A percentile compares a stretch with the other conserved stretches of the same genome.
These are phyloP conservation scores for Salvia hispanica DNA, from an alignment of 257 asterid species.

Conservation along the genomic window DNA sequence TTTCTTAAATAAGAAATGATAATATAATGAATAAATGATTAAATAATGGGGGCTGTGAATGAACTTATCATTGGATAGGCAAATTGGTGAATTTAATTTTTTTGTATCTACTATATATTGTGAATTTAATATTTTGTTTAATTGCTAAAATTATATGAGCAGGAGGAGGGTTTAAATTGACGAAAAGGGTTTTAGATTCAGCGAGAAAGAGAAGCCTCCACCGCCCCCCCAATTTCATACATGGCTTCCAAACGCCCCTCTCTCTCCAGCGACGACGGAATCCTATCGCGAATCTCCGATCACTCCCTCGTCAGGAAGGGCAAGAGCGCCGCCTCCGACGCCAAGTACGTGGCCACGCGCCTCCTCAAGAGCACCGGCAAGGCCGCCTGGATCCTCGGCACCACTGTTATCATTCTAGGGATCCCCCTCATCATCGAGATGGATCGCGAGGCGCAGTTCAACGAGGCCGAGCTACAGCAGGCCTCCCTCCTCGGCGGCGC, in stretches of 20 bases:
- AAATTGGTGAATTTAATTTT: too few relatives aligned
- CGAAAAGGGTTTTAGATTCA: constrained; percentile 28
- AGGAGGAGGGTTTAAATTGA: too few relatives aligned
- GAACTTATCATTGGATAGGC: too few relatives aligned
- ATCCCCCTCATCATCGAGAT: constrained; percentile 59
- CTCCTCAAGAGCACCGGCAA: constrained; percentile 68
- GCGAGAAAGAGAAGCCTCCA: background rate
- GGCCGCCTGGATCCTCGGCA: constrained; percentile 69
- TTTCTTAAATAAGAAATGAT: too few relatives aligned
- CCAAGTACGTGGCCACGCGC: constrained; percentile 57
- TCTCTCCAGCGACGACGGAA: constrained; percentile 30
- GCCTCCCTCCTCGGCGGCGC: constrained; percentile 62
- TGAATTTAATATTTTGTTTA: too few relatives aligned
- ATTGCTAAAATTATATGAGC: too few relatives aligned
- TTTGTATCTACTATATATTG: too few relatives aligned
- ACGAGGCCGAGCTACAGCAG: constrained; percentile 59
- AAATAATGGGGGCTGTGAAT: too few relatives aligned
- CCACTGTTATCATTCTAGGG: constrained; percentile 59
- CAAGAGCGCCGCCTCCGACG: constrained; percentile 47
- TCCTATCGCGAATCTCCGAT: constrained; percentile 49
- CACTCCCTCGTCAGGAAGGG: constrained; percentile 45
- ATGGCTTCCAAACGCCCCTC: constrained; percentile 32
- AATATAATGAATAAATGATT: too few relatives aligned
- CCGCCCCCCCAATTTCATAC: constrained; percentile 9
- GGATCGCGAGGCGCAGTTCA: constrained; percentile 72